A percentile compares a stretch with the other conserved stretches of the same genome.
Conservation (phyloP, 805 yeast species). For the Lipomyces sp. region DNA sequence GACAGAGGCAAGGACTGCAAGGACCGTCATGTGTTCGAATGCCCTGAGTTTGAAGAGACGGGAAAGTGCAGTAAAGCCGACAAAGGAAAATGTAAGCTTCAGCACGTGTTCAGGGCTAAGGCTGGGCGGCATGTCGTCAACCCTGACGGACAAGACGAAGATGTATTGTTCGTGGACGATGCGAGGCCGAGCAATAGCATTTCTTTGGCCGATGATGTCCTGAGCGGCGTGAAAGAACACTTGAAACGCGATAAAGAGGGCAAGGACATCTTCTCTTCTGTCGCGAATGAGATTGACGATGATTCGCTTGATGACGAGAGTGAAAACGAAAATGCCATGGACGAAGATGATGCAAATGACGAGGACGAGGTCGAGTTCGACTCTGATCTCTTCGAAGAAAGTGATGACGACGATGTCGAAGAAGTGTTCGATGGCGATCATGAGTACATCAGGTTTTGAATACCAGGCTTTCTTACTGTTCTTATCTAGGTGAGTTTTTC, state of each 20-base stretch:
- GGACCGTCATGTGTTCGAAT: constrained; percentile 55
- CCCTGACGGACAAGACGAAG: constrained; percentile 15
- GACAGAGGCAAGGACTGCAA: constrained; percentile 56
- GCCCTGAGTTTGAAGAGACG: constrained; percentile 69
- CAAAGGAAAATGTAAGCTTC: constrained; percentile 47
- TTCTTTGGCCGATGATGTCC: constrained; percentile 15
- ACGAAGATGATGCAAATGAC: constrained; percentile 24
- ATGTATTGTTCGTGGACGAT: constrained; percentile 25
- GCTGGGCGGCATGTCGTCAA: constrained; percentile 31
- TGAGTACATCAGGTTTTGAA: constrained; percentile 5
- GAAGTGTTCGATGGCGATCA: constrained; percentile 3
- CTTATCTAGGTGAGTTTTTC: not conserved
- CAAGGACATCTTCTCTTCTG: no score
- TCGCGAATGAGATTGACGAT: constrained; percentile 3
- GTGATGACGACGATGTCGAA: constrained; percentile 7
- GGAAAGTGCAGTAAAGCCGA: constrained; percentile 54
- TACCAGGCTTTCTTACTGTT: not conserved
- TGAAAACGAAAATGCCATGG: constrained; percentile 25
- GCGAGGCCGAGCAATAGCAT: constrained; percentile 25
- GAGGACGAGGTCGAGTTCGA: constrained; percentile 34
- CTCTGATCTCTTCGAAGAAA: constrained; percentile 29
- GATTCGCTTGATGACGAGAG: constrained; percentile 27
- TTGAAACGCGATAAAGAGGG: constrained; percentile 20
- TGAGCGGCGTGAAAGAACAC: constrained; percentile 24
- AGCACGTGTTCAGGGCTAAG: constrained; percentile 44